These are phyloP conservation scores for Diaporthe batatas DNA, from an alignment of 2,329 filamentous ascomycete species.

Conservation along the genomic window DNA sequence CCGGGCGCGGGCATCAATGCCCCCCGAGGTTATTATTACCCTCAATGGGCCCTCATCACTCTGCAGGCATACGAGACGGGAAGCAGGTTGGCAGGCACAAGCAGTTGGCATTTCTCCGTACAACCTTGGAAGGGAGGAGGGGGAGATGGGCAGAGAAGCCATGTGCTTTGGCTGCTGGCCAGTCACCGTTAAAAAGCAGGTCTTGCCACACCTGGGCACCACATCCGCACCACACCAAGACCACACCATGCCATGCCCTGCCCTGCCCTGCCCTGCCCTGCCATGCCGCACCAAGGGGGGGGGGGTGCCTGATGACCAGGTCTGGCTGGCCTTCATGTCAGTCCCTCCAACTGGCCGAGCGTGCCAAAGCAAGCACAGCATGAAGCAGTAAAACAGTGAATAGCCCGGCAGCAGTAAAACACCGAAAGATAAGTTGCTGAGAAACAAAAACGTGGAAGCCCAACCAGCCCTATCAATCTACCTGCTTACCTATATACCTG, in stretches of 20 bases:
- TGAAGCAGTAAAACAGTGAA: no score
- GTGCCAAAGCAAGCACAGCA: not conserved
- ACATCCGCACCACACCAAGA: not conserved
- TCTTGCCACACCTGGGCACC: constrained; percentile 11
- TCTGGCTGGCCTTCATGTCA: constrained; percentile 14
- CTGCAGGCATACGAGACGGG: not conserved
- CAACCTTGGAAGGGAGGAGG: no score
- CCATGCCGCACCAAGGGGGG: not conserved
- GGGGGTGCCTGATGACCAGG: constrained; percentile 6
- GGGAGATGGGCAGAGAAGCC: not conserved
- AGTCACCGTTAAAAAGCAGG: constrained; percentile 17
- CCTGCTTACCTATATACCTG: no score
- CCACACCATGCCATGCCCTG: constrained; percentile 5
- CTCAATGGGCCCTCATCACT: not conserved
- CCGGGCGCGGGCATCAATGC: constrained; percentile 5
- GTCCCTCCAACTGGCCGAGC: constrained; percentile 1
- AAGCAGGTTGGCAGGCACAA: not conserved
- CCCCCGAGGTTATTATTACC: no score
- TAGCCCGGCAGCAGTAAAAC: not conserved
- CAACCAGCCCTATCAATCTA: not conserved
- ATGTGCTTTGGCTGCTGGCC: not conserved
- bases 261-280: not conserved
- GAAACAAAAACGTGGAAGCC: not conserved
- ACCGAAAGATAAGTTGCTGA: not conserved
- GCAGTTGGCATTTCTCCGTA: no score